These are phyloP conservation scores for Cucurbitaria berberidis DNA, from an alignment of 2,329 filamentous ascomycete genomes.

Conservation along the genomic window DNA sequence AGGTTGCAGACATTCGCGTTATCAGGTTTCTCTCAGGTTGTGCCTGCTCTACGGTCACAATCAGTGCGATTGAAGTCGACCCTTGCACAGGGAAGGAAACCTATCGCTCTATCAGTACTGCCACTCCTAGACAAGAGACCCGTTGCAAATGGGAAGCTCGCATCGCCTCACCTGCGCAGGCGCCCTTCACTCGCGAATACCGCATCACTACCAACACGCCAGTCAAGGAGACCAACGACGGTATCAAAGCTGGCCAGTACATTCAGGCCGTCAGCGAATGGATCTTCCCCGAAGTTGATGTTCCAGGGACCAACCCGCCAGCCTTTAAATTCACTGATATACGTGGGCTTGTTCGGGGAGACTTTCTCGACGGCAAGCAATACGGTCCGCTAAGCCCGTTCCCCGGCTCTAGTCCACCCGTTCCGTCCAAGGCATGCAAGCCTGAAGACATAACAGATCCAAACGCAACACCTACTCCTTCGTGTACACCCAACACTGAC, in stretches of 20 bases:
- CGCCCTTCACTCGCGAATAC: conserved; percentile 52
- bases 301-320: conserved; percentile 47
- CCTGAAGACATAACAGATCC: conserved; percentile 25
- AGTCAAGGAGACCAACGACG: conserved; percentile 46
- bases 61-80: conserved; percentile 52
- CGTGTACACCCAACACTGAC: conserved; percentile 1
- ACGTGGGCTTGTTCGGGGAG: conserved; percentile 41
- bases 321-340: conserved; percentile 43
- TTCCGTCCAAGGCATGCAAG: conserved; percentile 33
- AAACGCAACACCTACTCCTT: conserved; percentile 12
- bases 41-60: conserved; percentile 38
- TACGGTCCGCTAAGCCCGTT: conserved; percentile 51
- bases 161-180: conserved; percentile 29
- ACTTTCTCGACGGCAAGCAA: conserved; percentile 36
- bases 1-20: conserved; percentile 43
- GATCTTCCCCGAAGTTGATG: conserved; percentile 52
- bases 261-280: conserved; percentile 52
- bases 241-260: conserved; percentile 52
- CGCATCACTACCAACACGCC: conserved; percentile 45
- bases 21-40: conserved; percentile 51
- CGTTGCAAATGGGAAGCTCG: conserved; percentile 53
- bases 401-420: conserved; percentile 38
- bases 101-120: conserved; percentile 45
- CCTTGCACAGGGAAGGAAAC: conserved; percentile 51
- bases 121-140: conserved; percentile 37